Base-by-base conservation (phyloP, 768 basidiomycete genomes). In the Amanita subjunquillea region DNA sequence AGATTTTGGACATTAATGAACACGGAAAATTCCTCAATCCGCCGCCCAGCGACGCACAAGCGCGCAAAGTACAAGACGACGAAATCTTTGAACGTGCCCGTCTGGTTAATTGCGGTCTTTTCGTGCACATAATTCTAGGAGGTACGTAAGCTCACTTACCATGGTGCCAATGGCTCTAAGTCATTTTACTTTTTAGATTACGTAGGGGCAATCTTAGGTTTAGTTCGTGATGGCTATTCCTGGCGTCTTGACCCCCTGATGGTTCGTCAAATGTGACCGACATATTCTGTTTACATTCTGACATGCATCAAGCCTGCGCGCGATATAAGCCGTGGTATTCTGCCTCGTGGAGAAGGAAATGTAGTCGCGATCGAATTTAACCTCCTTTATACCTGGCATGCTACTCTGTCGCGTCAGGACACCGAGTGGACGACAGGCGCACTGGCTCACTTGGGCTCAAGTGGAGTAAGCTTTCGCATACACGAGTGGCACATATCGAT, bases 311-410 rank as follows among this genome's bases (percentile, higher is more conserved):
- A 85, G 83, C 54, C 67, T 8, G 75, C 75, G 54, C 75, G 86
- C 43, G 74, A 75, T 25, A 8, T 60, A 0, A 60, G 70, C 54
- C 85, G 87, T 56, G 68, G 69, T 0, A 63, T 85, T 51, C 67
- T 75, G 12, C 77, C 80, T 36, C 75, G 80, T 8, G 89, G 88
- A 36, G 69, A 82, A 62, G 89, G 89, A 47, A 91, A 91, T 59
- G 80, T 78, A 36, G 78, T 80, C 54, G 87, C 87, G 0, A 62
- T 88, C 32, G 89, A 91, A 65, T 90, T 91, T 70, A 89, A 79
- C 57, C 66, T 78, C 2, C 64, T 79, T 20, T 79, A 79, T 64
- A 52, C 76, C 48, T 88, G 86, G 86, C 86, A 88, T 58, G 69
- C 86, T 17, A 72, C 81, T 1, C 61, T 85, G 1, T 80, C 79